Percentiles rank a stretch among this genome's conserved stretches.
phyloP scores from a whole-genome alignment of 768 basidiomycete species.

The Termitomyces sp. region DNA sequence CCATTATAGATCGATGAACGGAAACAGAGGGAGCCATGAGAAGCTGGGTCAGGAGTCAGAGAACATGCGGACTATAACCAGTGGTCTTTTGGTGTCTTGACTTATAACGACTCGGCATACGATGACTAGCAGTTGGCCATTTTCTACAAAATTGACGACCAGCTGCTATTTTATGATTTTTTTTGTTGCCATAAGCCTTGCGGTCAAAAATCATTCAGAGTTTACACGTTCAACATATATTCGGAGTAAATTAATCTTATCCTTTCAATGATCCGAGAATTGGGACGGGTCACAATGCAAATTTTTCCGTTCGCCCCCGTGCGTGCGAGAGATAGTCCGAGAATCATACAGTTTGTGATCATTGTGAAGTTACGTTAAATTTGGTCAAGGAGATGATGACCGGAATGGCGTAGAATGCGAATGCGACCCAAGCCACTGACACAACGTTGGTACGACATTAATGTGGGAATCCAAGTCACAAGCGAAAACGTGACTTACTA shows the following conservation, averaged over 20 bases:
- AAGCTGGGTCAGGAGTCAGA: neutral
- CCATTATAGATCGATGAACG: neutral
- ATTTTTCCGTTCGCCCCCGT: neutral
- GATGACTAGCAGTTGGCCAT: neutral
- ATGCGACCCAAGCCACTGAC: conserved; percentile 76
- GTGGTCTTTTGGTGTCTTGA: neutral
- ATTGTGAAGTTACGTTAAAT: conserved; percentile 47
- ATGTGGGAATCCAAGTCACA: neutral
- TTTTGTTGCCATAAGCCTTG: neutral
- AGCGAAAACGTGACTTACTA: conserved; percentile 41
- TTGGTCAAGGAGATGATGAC: conserved; percentile 66
- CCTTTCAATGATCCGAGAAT: neutral
- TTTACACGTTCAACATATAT: neutral
- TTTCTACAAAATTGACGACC: neutral
- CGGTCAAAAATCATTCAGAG: neutral
- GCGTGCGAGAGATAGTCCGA: neutral
- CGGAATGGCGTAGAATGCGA: conserved; percentile 69
- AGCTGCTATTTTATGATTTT: neutral
- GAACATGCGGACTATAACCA: neutral
- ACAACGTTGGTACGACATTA: conserved; percentile 19
- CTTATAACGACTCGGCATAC: neutral
- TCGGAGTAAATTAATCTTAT: neutral
- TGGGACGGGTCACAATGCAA: neutral
- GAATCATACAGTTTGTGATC: neutral
- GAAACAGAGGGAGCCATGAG: neutral